A percentile compares a stretch with the other conserved stretches of the same genome.
Conservation (phyloP, 805 yeast genomes). For the Candida namnaoensis region DNA sequence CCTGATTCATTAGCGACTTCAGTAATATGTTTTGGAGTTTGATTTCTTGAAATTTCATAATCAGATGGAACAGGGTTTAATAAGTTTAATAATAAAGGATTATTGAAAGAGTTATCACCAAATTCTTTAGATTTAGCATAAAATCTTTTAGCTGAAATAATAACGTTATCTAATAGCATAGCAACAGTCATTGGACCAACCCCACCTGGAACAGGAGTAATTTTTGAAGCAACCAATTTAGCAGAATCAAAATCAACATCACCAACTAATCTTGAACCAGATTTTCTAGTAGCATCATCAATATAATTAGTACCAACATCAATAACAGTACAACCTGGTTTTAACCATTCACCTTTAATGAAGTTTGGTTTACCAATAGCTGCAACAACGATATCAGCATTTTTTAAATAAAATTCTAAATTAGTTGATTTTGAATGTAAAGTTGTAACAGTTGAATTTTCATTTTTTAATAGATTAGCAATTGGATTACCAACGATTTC, state of each 20-base stretch:
- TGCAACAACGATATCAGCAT: slow-evolving; percentile 71
- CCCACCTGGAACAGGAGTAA: slow-evolving; percentile 91
- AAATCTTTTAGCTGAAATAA: slow-evolving; percentile 53
- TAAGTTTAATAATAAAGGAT: slow-evolving; percentile 49
- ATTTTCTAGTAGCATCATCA: slow-evolving; percentile 54
- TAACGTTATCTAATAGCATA: slow-evolving; percentile 65
- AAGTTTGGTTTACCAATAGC: slow-evolving; percentile 70
- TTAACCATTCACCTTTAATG: slow-evolving; percentile 70
- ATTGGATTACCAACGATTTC: slow-evolving; percentile 84
- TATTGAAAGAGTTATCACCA: slow-evolving; percentile 28
- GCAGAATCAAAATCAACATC: slow-evolving; percentile 64
- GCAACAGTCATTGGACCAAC: slow-evolving; percentile 93
- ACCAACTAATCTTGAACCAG: slow-evolving; percentile 68
- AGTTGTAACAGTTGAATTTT: slow-evolving; percentile 68
- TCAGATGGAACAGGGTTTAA: slow-evolving; percentile 73
- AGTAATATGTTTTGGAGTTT: slow-evolving; percentile 60
- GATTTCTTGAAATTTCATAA: slow-evolving; percentile 69
- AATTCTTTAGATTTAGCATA: slow-evolving; percentile 15
- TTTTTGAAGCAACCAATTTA: slow-evolving; percentile 43
- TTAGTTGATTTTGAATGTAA: slow-evolving; percentile 62
- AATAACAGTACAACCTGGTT: slow-evolving; percentile 57
- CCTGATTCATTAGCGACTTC: slow-evolving; percentile 66
- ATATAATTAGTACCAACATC: slow-evolving; percentile 82
- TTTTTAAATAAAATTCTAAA: slow-evolving; percentile 38
- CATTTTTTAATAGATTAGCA: slow-evolving; percentile 58